Evolutionary conservation across 2,329 filamentous ascomycete genomes (phyloP), one percentile per base, ranked within the genome.

Genomic region (Botryotinia narcissicola): DNA sequence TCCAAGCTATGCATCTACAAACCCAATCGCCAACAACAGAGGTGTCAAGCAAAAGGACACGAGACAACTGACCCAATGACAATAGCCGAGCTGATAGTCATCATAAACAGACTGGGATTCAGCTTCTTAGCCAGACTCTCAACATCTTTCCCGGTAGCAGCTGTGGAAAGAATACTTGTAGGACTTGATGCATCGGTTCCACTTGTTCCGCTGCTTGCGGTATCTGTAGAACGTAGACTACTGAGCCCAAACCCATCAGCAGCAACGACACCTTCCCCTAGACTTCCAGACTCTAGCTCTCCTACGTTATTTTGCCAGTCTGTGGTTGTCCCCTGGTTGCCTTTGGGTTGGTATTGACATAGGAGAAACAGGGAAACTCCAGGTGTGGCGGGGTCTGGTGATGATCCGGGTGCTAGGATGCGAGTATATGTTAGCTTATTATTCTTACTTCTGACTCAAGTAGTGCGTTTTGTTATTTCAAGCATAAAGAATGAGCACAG

Each of bases 331-430:
- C 63, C 44, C 25, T 35, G 29, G 25, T 66, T 66, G 12, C 44
- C 63, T 66, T 66, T 37, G 29, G 63, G 63, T 18, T 66, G 48
- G 29, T 66, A 66, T 37, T 66, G 42, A 25, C 44, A 66, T 8
- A 48, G 42, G 9, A 66, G 10, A 66, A 66, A 66, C 0, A 48
- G 22, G 9, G 63, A 32, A 29, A 66, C 44, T 48, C 32, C 63
- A 18, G 5, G 25, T 18, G 63, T 35, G 18, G 44, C 42, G 20
- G 62, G 10, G 63, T 66, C 44, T 22, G 63, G 63, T 48, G 63
- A 66, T 66, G 63, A 66, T 9, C 63, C 44, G 20, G 63, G 63
- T 48, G 63, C 63, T 66, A 37, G 42, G 6, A 48, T 18, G 35
- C 0, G 16, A 37, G 25, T 66, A 1, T 3, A 37, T n/a, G 20